Base-by-base conservation (phyloP, 352 stramenopile species). In the Phytophthora sp. region DNA sequence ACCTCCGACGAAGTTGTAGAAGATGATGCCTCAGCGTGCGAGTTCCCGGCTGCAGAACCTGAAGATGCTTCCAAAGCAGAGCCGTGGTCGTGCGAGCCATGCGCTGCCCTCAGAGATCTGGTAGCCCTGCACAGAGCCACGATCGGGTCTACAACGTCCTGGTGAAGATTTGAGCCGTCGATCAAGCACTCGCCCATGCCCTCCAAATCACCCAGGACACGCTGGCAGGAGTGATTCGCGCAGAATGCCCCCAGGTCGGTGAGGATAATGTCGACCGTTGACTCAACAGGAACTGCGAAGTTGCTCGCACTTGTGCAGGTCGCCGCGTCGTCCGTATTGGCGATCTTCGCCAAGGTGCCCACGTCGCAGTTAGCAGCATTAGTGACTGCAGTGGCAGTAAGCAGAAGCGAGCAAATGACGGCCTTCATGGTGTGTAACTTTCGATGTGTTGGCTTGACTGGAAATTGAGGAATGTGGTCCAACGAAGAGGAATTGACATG, bases 401-500 rank as follows among this genome's bases (percentile, higher is more conserved):
- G 31, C 4, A 62, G 21, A 30, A 54, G 41, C 6, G 54, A 55
- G 2, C 24, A 51, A 20, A 45, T 31, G 35, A 31, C 24, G 41
- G 32, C 13, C 59, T 74, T 74, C 59, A 70, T 74, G 10, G 37
- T 53, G 24, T n/a, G n/a, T n/a, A n/a, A n/a, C n/a, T n/a, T n/a
- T 34, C 30, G 35, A 24, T 49, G 44, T 49, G 26, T 3, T 23
- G 21, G 31, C 23, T 11, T 2, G 13, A 32, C 17, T 51, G 50
- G 31, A 55, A 66, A 61, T 60, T 59, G 32, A 5, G 46, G 34
- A 65, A 53, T 72, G 58, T 37, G 31, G 8, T 17, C 11, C 31
- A 17, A 17, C n/a, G 31, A 3, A n/a, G 3, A 37, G 6, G 13
- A n/a, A 39, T 39, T 39, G 32, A 39, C 5, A 39, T 20, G 10